A percentile compares a stretch with the other conserved stretches of the same genome.
Conservation (phyloP, 2,329 filamentous ascomycete species). For the Diaporthe sp. region DNA sequence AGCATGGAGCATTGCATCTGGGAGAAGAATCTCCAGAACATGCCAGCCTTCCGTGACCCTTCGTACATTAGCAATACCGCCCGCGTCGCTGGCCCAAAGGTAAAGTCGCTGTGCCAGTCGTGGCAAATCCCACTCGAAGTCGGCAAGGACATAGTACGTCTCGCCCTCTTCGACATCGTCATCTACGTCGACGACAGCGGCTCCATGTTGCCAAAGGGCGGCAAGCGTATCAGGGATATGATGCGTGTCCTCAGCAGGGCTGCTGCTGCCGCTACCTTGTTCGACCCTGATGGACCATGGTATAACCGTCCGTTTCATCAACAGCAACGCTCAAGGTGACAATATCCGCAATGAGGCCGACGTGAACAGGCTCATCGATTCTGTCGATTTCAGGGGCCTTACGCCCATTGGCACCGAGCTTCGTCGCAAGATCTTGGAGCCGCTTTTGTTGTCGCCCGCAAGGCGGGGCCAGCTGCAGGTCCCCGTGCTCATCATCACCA, state of each 20-base stretch:
- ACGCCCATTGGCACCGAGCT: conserved; percentile 12
- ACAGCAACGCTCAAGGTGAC: conserved; percentile 13
- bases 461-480: conserved; percentile 21
- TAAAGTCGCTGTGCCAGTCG: conserved; percentile 3
- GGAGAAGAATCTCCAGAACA: conserved; percentile 24
- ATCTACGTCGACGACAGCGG: conserved; percentile 24
- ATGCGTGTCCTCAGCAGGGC: conserved; percentile 6
- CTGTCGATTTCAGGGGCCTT: conserved; percentile 8
- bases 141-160: conserved; percentile 17
- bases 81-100: neutral
- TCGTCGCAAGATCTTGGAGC: conserved; percentile 11
- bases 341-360: conserved; percentile 21
- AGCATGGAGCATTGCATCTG: conserved; percentile 15
- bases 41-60: conserved; percentile 10
- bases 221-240: conserved; percentile 14
- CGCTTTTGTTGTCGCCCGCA: neutral
- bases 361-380: conserved; percentile 1
- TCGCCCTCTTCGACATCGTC: conserved; percentile 7
- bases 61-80: conserved; percentile 18
- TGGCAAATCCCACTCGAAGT: conserved; percentile 20
- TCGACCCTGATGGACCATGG: conserved; percentile 1
- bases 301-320: neutral
- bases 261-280: neutral
- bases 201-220: conserved; percentile 14
- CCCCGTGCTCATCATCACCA: conserved; percentile 12